Evolutionary conservation across 108 stramenopile species (phyloP), one percentile per base, ranked within the genome.

Genomic region (Nitzschia inconspicua): DNA sequence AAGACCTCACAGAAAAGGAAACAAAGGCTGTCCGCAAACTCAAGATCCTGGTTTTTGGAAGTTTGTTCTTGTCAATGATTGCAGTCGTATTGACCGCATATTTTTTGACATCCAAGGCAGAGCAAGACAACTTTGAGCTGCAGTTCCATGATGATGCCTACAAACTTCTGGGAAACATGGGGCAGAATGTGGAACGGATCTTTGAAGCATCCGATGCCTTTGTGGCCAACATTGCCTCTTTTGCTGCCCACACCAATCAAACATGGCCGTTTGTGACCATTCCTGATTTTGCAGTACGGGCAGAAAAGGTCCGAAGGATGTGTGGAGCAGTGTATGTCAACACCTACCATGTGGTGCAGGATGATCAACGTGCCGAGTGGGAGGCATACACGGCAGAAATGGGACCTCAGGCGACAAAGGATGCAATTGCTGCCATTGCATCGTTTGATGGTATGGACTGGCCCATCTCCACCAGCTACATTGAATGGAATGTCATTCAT

Each of bases 181-280:
- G 60, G 68, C 72, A 42, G 49, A 65, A 68, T 40, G 26, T 75
- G 3, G 66, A 66, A 23, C 55, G 19, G 23, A 76, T 78, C 20
- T 70, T 82, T 18, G 49, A 47, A 9, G 75, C 77, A 24, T 42
- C 72, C 13, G 72, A 79, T 58, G 75, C 71, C 22, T 76, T 72
- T 25, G 29, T 35, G 3, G 47, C 50, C 3, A 29, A 44, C 11
- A 47, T 70, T 16, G 28, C 48, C 1, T 53, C 68, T 1, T 16
- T 30, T n/a, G 61, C 68, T 3, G 7, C 4, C 13, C 52, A 51
- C 5, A 22, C 57, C 62, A 48, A 10, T 36, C 70, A 22, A 49
- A 78, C 66, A 20, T 68, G 51, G 76, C 82, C 79, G 7, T 80
- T 80, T 65, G 76, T 70, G 39, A 84, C 82, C 28, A 56, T 80